Conservation (phyloP, 257 asterid genomes). For the Verbena officinalis region DNA sequence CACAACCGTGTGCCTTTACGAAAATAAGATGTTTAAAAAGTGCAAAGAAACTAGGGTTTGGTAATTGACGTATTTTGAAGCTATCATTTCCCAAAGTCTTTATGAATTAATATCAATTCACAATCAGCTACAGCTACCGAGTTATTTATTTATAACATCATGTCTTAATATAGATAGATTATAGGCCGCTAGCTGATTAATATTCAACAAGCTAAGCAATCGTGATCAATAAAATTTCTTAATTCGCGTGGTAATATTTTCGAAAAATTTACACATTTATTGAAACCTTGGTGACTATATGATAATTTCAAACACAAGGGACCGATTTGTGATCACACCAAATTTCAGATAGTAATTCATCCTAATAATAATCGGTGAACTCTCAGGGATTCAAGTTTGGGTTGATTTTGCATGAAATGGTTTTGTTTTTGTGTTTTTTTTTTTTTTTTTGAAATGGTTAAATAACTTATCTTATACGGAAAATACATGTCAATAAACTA, state of each 20-base stretch:
- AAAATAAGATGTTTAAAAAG: background rate
- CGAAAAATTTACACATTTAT: too few relatives aligned
- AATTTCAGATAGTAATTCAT: too few relatives aligned
- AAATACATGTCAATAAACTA: too few relatives aligned
- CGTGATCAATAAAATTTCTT: slow-evolving; percentile 1
- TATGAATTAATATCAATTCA: background rate
- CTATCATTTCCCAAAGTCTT: background rate
- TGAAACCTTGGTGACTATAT: too few relatives aligned
- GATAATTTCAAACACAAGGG: background rate
- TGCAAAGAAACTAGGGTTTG: slow-evolving; percentile 14
- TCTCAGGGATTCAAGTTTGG: too few relatives aligned
- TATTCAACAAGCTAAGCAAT: slow-evolving; percentile 18
- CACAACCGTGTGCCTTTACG: background rate
- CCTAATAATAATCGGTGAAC: background rate
- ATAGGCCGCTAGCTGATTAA: background rate
- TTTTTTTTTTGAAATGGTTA: too few relatives aligned
- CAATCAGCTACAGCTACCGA: background rate
- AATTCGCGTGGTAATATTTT: too few relatives aligned
- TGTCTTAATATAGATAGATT: background rate
- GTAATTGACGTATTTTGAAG: slow-evolving; percentile 24
- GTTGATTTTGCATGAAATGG: too few relatives aligned
- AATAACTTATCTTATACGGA: too few relatives aligned
- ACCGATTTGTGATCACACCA: too few relatives aligned
- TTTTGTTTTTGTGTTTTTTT: too few relatives aligned
- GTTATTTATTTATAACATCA: slow-evolving; percentile 10